A percentile compares a stretch with the other conserved stretches of the same genome.
phyloP scores from a whole-genome alignment of 805 yeast genomes.

The Starmerella roubikii region DNA sequence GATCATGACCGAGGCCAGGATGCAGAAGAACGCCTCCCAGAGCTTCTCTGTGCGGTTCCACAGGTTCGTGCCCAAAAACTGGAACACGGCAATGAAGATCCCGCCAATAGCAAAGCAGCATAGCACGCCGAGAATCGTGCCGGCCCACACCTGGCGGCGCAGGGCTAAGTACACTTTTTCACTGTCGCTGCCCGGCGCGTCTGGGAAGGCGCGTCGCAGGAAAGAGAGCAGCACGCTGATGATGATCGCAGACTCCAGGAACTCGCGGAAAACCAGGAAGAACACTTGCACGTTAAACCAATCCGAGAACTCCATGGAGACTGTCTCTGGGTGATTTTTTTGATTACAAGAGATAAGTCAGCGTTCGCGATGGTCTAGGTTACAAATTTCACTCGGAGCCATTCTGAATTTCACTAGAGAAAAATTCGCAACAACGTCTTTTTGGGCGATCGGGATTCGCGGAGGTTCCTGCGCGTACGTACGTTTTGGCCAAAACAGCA shows the following conservation, averaged over 20 bases:
- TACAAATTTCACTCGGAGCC: too few species aligned
- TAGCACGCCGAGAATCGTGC: slow-evolving; percentile 58
- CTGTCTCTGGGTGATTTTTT: too few species aligned
- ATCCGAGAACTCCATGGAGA: slow-evolving; percentile 18
- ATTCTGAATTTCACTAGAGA: too few species aligned
- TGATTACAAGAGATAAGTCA: too few species aligned
- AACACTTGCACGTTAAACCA: slow-evolving; percentile 60
- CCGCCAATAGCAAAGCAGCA: slow-evolving; percentile 65
- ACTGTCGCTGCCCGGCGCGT: slow-evolving; percentile 21
- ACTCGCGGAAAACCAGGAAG: slow-evolving; percentile 81
- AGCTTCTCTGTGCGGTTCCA: slow-evolving; percentile 81
- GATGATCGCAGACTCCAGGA: slow-evolving; percentile 75
- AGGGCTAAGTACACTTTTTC: slow-evolving; percentile 31
- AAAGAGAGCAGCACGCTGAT: slow-evolving; percentile 79
- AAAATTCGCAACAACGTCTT: too few species aligned
- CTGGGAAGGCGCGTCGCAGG: slow-evolving; percentile 61
- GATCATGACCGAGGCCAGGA: slow-evolving; percentile 63
- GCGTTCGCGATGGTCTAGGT: too few species aligned
- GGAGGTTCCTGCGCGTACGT: too few species aligned
- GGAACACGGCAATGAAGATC: slow-evolving; percentile 54
- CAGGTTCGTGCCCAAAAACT: slow-evolving; percentile 63
- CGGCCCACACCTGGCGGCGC: slow-evolving; percentile 65
- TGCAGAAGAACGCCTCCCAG: slow-evolving; percentile 77
- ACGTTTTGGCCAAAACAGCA: too few species aligned
- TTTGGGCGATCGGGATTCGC: too few species aligned